A percentile compares a stretch with the other conserved stretches of the same genome.
These are phyloP conservation scores for Parafenestella ontariensis DNA, from an alignment of 2,329 filamentous ascomycete genomes.

Conservation along the genomic window DNA sequence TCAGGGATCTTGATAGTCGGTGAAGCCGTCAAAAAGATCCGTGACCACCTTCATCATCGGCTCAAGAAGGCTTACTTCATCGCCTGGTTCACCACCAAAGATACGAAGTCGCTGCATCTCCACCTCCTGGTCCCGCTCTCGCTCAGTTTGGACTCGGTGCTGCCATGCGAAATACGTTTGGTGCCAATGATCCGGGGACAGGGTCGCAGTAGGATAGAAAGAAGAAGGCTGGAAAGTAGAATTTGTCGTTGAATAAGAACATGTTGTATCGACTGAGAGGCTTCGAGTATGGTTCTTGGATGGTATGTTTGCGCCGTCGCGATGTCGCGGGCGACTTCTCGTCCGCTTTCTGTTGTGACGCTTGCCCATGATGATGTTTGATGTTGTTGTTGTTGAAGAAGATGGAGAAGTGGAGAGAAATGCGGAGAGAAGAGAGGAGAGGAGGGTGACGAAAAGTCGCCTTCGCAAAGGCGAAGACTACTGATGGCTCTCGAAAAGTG, in stretches of 20 bases:
- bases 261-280: conserved; percentile 38
- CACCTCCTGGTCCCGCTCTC: conserved; percentile 36
- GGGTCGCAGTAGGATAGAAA: conserved; percentile 22
- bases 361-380: conserved; percentile 46
- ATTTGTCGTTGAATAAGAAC: conserved; percentile 30
- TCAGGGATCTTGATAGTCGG: conserved; percentile 55
- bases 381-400: conserved; percentile 1
- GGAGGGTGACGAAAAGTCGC: conserved; percentile 35
- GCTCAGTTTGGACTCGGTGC: conserved; percentile 37
- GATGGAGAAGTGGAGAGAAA: not conserved
- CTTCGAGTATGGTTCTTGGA: conserved; percentile 38
- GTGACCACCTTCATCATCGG: conserved; percentile 57
- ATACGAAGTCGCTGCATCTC: conserved; percentile 50
- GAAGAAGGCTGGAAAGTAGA: conserved; percentile 29
- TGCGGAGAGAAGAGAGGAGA: conserved; percentile 6
- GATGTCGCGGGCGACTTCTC: conserved; percentile 51
- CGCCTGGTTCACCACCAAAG: conserved; percentile 53
- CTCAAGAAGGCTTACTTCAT: conserved; percentile 52
- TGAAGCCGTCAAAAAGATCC: conserved; percentile 53
- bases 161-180: conserved; percentile 49
- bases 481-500: conserved; percentile 27
- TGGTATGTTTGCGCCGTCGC: conserved; percentile 35
- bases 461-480: conserved; percentile 36
- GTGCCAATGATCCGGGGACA: conserved; percentile 43
- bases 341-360: conserved; percentile 55